Evolutionary conservation across 257 asterid genomes (phyloP).

Genomic region (Nicotiana noctiflora): DNA sequence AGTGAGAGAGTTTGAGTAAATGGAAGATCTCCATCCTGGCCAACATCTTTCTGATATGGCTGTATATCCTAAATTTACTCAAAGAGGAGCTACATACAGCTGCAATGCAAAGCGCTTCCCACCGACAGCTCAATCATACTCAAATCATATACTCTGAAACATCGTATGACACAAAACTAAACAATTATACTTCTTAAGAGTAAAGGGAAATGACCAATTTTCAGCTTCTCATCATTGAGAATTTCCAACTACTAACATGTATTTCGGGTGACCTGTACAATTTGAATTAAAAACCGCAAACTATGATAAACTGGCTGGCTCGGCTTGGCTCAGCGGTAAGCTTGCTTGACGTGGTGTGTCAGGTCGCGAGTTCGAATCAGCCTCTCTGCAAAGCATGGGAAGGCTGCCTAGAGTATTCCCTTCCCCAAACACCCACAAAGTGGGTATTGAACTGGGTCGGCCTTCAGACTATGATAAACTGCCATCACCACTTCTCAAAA

Average conservation of each 20-base stretch:
- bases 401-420: too few species aligned
- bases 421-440: too few species aligned
- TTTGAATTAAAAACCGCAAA: neutral
- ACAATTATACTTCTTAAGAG: neutral
- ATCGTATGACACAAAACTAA: neutral
- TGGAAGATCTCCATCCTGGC: neutral
- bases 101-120: neutral
- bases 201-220: neutral
- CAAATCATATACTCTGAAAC: neutral
- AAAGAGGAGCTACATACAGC: neutral
- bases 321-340: too few species aligned
- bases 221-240: neutral
- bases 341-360: too few species aligned
- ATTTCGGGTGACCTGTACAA: neutral
- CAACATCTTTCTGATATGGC: neutral
- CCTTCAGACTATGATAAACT: constrained; percentile 24
- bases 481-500: constrained; percentile 50
- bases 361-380: too few species aligned
- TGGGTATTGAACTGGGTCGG: too few species aligned
- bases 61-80: neutral
- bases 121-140: neutral
- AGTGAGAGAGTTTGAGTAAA: neutral
- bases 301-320: constrained; percentile 28
- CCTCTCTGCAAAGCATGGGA: too few species aligned
- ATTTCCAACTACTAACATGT: neutral